A percentile compares a stretch with the other conserved stretches of the same genome.
Evolutionary conservation across 192 early-diverging fungal genomes (phyloP).

Genomic region (Entomortierella lignicola): DNA sequence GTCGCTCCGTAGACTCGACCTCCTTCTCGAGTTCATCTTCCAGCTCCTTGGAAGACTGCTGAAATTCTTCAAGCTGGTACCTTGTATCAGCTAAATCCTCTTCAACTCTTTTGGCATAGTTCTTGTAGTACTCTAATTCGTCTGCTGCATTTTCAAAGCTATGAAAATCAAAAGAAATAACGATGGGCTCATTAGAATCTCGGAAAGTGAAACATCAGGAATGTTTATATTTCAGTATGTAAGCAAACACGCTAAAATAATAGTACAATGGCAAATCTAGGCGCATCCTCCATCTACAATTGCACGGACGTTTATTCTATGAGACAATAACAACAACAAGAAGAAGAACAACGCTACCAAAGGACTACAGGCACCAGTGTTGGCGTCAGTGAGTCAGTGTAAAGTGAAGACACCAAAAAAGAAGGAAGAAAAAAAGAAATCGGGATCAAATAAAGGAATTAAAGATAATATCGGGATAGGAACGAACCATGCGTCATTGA

Average conservation of each 20-base stretch:
- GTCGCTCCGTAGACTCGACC: slow-evolving; percentile 74
- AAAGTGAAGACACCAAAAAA: too few species aligned
- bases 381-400: neutral
- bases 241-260: neutral
- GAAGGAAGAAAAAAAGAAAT: neutral
- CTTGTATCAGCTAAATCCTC: slow-evolving; percentile 67
- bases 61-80: slow-evolving; percentile 72
- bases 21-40: slow-evolving; percentile 81
- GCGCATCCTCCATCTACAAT: neutral
- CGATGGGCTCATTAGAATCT: neutral
- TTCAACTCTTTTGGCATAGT: slow-evolving; percentile 60
- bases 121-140: slow-evolving; percentile 77
- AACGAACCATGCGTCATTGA: slow-evolving; percentile 10
- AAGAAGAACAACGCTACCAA: neutral
- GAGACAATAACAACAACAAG: neutral
- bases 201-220: neutral
- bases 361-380: neutral
- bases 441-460: neutral
- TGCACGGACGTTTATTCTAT: neutral
- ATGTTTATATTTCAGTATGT: neutral
- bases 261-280: too few species aligned
- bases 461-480: neutral
- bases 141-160: slow-evolving; percentile 62
- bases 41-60: slow-evolving; percentile 72
- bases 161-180: neutral